Evolutionary conservation across 495 filamentous ascomycete genomes (phyloP).

Genomic region (Aspergillus asperescens): DNA sequence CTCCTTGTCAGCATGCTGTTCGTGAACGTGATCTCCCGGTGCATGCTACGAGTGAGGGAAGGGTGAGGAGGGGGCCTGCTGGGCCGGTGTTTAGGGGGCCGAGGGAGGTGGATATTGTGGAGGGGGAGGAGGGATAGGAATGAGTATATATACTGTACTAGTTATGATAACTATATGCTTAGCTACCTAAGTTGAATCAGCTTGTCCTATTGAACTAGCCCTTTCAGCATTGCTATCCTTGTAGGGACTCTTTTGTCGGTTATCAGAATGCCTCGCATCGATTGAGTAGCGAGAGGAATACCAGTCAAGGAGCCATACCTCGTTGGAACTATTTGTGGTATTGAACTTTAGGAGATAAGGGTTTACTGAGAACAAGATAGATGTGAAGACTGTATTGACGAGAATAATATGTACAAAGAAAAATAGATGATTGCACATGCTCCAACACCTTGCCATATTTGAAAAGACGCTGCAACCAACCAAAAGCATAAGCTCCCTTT

Average conservation of each 20-base stretch:
- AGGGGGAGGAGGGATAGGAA: background rate
- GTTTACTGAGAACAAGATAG: background rate
- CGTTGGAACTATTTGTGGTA: too few species aligned
- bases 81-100: background rate
- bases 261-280: too few species aligned
- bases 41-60: background rate
- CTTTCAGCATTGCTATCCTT: too few species aligned
- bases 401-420: conserved; percentile 28
- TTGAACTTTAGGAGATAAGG: background rate
- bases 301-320: too few species aligned
- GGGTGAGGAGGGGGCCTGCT: background rate
- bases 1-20: too few species aligned
- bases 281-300: too few species aligned
- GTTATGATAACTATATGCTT: too few species aligned
- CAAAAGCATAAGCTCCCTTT: conserved; percentile 1
- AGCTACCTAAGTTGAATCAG: too few species aligned
- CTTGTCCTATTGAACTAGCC: too few species aligned
- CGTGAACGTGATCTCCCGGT: background rate
- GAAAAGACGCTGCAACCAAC: conserved; percentile 19
- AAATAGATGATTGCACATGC: conserved; percentile 23
- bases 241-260: too few species aligned
- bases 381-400: conserved; percentile 12
- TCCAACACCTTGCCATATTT: conserved; percentile 31
- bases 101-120: background rate
- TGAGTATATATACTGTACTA: too few species aligned